Evolutionary conservation across 768 basidiomycete genomes (phyloP).

Genomic region (Neoboletus magnificus): DNA sequence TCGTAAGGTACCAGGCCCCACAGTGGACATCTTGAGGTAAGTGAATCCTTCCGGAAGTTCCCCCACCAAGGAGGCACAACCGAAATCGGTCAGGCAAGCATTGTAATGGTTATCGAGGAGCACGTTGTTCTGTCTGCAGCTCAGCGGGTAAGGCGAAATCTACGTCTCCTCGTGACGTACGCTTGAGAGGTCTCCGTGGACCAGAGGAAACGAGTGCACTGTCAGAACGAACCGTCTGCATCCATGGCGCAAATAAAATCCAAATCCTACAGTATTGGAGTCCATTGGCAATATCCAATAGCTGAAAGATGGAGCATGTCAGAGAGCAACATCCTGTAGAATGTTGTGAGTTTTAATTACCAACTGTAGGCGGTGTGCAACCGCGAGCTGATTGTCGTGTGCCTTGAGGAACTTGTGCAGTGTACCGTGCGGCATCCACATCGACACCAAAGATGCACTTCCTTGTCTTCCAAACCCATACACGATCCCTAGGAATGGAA

Average conservation of each 20-base stretch:
- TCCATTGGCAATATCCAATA: conserved; percentile 7
- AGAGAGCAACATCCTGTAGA: neutral
- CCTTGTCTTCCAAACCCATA: conserved; percentile 6
- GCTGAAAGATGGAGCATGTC: neutral
- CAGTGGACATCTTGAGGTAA: neutral
- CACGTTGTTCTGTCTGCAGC: conserved; percentile 4
- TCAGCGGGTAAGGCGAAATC: neutral
- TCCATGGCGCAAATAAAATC: neutral
- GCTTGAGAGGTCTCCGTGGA: conserved; percentile 8
- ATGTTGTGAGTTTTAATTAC: neutral
- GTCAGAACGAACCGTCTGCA: neutral
- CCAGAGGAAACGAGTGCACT: conserved; percentile 12
- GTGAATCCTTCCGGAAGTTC: neutral
- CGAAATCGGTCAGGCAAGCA: conserved; percentile 8
- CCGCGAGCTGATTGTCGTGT: neutral
- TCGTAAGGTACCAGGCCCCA: conserved; percentile 3
- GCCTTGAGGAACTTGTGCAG: neutral
- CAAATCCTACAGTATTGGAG: conserved; percentile 1
- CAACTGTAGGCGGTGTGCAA: conserved; percentile 3
- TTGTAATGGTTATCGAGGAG: conserved; percentile 6
- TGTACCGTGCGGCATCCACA: conserved; percentile 8
- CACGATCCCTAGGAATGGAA: conserved; percentile 1
- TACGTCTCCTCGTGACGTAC: neutral
- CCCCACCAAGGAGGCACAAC: conserved; percentile 7
- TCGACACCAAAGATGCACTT: conserved; percentile 2